A percentile compares a stretch with the other conserved stretches of the same genome.
phyloP scores from a whole-genome alignment of 164 flowering plant species.

The Vitis rupestris region DNA sequence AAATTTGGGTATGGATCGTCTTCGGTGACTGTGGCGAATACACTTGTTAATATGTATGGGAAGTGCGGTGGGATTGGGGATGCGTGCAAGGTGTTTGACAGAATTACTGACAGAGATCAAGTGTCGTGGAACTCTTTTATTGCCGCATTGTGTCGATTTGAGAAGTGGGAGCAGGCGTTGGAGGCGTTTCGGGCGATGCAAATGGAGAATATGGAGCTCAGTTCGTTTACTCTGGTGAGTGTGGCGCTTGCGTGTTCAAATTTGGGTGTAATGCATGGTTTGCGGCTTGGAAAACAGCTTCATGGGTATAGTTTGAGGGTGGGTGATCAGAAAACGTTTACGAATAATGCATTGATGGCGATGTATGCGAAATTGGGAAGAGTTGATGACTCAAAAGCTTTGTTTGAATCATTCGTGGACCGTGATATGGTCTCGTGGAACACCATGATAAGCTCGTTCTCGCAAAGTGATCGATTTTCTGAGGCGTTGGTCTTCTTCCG shows the following conservation, averaged over 20 bases:
- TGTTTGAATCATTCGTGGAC: conserved; percentile 46
- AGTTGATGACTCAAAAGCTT: conserved; percentile 35
- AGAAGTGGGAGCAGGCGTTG: conserved; percentile 65
- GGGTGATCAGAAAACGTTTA: conserved; percentile 44
- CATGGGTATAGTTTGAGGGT: conserved; percentile 58
- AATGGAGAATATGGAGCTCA: conserved; percentile 35
- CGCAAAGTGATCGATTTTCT: conserved; percentile 52
- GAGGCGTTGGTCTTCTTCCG: conserved; percentile 53
- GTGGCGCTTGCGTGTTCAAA: conserved; percentile 56
- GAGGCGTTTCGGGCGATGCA: conserved; percentile 52
- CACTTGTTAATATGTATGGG: conserved; percentile 64
- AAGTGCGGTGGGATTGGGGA: conserved; percentile 52
- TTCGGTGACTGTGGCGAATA: conserved; percentile 58
- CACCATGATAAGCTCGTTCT: conserved; percentile 56
- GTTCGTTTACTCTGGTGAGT: conserved; percentile 71
- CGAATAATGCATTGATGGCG: conserved; percentile 65
- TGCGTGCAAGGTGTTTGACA: conserved; percentile 57
- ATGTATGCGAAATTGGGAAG: conserved; percentile 74
- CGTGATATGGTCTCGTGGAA: conserved; percentile 81
- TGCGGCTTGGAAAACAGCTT: conserved; percentile 60
- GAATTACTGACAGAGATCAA: conserved; percentile 57
- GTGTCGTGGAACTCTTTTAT: conserved; percentile 81
- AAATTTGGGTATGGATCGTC: conserved; percentile 48
- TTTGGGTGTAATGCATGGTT: conserved; percentile 34
- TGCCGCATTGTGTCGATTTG: conserved; percentile 50